Percentiles rank a stretch among this genome's conserved stretches.
Conservation (phyloP, 116 monocot genomes). For the Trichopus zeylanicus region DNA sequence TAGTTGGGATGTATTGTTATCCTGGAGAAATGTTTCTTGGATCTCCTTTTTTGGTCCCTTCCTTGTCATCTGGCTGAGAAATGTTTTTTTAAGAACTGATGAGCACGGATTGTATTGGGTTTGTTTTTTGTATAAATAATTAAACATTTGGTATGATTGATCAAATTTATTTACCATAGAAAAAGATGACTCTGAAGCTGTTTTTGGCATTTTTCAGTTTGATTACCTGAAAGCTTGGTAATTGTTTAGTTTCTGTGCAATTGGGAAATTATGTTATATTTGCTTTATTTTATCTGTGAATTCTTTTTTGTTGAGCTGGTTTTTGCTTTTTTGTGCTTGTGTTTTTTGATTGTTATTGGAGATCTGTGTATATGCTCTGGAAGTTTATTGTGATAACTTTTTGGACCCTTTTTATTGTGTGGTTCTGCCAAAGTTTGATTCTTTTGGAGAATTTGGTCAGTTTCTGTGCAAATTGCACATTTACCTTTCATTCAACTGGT, state of each 20-base stretch:
- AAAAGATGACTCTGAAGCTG: no score
- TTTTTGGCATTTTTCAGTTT: no score
- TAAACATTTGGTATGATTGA: no score
- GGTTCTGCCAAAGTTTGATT: background rate
- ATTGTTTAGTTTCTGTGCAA: no score
- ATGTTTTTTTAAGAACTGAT: background rate
- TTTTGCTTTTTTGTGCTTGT: no score
- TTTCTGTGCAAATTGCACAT: background rate
- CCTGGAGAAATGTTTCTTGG: background rate
- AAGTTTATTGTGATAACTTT: background rate
- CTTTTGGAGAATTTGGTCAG: background rate
- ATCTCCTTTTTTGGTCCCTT: background rate
- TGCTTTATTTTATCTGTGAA: no score
- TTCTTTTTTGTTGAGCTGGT: background rate
- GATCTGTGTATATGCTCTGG: no score
- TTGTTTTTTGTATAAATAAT: background rate
- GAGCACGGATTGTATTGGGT: background rate
- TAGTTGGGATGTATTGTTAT: no score
- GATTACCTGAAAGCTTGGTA: no score
- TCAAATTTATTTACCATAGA: no score
- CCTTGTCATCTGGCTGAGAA: background rate
- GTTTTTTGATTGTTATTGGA: no score
- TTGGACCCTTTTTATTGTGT: background rate
- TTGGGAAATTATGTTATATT: no score
- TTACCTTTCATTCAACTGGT: background rate